Base-by-base conservation (phyloP, 352 stramenopile genomes). In the Globisporangium alternatum region DNA sequence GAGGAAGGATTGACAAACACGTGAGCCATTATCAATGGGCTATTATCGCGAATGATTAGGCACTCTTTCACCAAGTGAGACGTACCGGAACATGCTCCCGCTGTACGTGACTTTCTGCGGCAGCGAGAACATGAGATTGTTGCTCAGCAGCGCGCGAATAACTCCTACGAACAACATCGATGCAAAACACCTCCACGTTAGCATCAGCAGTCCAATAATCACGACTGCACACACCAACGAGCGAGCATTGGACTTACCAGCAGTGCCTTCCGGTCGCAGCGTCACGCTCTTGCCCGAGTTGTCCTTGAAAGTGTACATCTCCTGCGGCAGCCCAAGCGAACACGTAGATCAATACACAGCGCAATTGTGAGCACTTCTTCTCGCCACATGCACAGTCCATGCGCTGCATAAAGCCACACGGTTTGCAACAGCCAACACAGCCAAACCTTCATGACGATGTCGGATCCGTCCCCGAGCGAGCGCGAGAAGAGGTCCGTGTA, bases 281-380 rank as follows among this genome's bases (percentile, higher is more conserved):
- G 86, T 95, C 54, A 96, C 81, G 51, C 84, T 94, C 63, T 93
- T 95, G 59, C 79, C 81, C 31, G 88, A 96, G 51, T 96, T 94
- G 69, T 96, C 88, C 30, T 80, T 48, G 57, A 96, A 96, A 43
- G 86, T 96, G 65, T 96, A 96, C 88, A 96, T 96, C 53, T 96
- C 88, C 88, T 96, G 62, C 48, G 25, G 37, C n/a, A 28, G 28
- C 31, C 28, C 28, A 43, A 12, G 12, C 37, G 51, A 12, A 39
- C 30, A 48, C 15, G 3, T 41, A n/a, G 15, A 15, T 21, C 54
- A 28, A 45, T 7, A 58, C n/a, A 31, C 30, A 30, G n/a, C n/a
- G 12, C 10, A 10, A 33, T 39, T 5, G 28, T 56, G 31, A 55
- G 21, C n/a, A 3, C 10, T 25, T 8, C 9, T 31, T 52, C 21